phyloP scores from a whole-genome alignment of 1,284 basidiomycete genomes.

The Malassezia psittaci region DNA sequence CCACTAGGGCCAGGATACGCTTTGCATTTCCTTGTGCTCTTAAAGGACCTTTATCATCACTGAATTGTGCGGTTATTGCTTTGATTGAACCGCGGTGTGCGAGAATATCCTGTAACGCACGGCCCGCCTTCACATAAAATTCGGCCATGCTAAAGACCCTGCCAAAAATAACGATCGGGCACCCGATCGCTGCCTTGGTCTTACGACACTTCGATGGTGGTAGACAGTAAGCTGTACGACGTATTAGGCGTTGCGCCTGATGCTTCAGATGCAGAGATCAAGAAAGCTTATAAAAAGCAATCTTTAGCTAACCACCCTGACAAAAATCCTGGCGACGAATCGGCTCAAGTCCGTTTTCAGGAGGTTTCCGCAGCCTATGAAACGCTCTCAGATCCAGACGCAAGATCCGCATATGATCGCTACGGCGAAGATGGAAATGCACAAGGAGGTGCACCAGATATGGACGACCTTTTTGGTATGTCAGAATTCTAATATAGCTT shows the following conservation, averaged over 20 bases:
- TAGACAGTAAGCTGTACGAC: conserved; percentile 32
- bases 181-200: not conserved
- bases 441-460: conserved; percentile 21
- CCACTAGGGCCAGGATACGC: conserved; percentile 30
- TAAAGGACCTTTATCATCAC: not conserved
- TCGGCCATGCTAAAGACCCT: conserved; percentile 25
- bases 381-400: conserved; percentile 35
- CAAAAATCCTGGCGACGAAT: conserved; percentile 41
- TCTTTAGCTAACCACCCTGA: conserved; percentile 41
- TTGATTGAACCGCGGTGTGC: conserved; percentile 34
- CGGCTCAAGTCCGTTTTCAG: conserved; percentile 37
- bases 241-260: conserved; percentile 60
- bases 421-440: conserved; percentile 29
- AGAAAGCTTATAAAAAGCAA: conserved; percentile 57
- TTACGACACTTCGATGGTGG: conserved; percentile 9
- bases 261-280: conserved; percentile 69
- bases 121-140: conserved; percentile 34
- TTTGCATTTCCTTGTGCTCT: conserved; percentile 17
- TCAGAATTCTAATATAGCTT: conserved; percentile 6
- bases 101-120: conserved; percentile 27
- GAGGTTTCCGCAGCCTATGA: conserved; percentile 43
- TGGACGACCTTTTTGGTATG: conserved; percentile 39
- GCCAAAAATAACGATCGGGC: conserved; percentile 11
- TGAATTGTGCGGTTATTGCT: conserved; percentile 18
- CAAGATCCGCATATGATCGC: conserved; percentile 35